Evolutionary conservation across 2,329 filamentous ascomycete species (phyloP).

Genomic region (Arthroderma sp.): DNA sequence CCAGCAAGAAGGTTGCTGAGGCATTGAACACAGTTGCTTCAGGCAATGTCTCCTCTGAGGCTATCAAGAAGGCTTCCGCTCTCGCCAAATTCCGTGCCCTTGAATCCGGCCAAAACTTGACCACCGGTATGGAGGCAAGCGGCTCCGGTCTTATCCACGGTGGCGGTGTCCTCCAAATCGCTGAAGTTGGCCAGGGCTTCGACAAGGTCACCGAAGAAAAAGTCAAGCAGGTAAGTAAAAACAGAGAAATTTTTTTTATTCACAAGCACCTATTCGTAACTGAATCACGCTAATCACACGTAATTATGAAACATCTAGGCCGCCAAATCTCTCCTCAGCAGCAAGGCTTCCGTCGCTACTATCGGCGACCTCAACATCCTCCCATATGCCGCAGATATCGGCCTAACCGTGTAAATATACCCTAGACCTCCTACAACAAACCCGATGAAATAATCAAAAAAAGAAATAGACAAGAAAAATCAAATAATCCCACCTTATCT

Average conservation of each 20-base stretch:
- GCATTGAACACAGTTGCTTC: constrained; percentile 68
- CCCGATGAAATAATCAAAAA: constrained; percentile 1
- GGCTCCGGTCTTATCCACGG: constrained; percentile 72
- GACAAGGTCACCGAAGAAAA: constrained; percentile 71
- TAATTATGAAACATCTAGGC: constrained; percentile 40
- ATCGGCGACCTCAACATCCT: constrained; percentile 86
- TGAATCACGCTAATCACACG: constrained; percentile 11
- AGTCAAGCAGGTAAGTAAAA: constrained; percentile 62
- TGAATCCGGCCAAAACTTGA: constrained; percentile 64
- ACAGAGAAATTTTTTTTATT: background rate
- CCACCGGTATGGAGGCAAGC: constrained; percentile 66
- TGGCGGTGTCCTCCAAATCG: constrained; percentile 71
- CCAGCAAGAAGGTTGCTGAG: constrained; percentile 64
- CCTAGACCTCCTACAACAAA: constrained; percentile 1
- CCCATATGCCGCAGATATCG: constrained; percentile 87
- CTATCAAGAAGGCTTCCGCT: constrained; percentile 80
- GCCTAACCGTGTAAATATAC: constrained; percentile 67
- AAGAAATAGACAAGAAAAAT: background rate
- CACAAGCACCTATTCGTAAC: constrained; percentile 9
- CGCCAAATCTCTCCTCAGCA: constrained; percentile 74
- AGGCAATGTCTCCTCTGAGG: constrained; percentile 65
- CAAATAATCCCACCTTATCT: background rate
- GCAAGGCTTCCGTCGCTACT: constrained; percentile 76
- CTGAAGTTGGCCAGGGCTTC: constrained; percentile 63
- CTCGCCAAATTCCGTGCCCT: constrained; percentile 87